Conservation (phyloP, 1,284 basidiomycete species). For the Boletus semigastroideus region DNA sequence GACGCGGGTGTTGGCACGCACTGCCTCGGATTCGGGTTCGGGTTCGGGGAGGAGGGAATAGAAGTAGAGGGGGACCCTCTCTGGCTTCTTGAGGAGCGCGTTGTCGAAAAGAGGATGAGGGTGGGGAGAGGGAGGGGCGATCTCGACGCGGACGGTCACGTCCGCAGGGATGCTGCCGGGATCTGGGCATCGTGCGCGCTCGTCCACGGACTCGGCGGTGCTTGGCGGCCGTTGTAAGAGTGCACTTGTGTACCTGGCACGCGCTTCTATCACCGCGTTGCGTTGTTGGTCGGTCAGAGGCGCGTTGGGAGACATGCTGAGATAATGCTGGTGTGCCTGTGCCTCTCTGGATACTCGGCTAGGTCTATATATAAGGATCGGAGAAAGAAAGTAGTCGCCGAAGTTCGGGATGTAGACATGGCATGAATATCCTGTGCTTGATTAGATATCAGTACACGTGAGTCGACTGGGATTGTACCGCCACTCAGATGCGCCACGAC, state of each 20-base stretch:
- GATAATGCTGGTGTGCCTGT: background rate
- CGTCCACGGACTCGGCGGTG: slow-evolving; percentile 15
- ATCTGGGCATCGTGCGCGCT: slow-evolving; percentile 14
- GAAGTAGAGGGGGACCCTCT: slow-evolving; percentile 24
- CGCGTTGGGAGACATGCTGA: background rate
- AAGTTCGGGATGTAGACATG: no score
- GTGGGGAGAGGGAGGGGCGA: slow-evolving; percentile 16
- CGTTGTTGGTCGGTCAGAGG: slow-evolving; percentile 23
- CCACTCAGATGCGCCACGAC: no score
- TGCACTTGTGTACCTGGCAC: background rate
- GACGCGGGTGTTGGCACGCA: slow-evolving; percentile 8
- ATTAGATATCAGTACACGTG: no score
- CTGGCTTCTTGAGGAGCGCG: slow-evolving; percentile 14
- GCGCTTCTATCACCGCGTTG: slow-evolving; percentile 5
- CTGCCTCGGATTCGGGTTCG: background rate
- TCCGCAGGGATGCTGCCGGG: slow-evolving; percentile 15
- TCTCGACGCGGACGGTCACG: slow-evolving; percentile 17
- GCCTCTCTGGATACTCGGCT: no score
- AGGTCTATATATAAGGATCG: no score
- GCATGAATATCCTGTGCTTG: no score
- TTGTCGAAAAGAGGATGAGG: slow-evolving; percentile 12
- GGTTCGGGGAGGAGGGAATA: slow-evolving; percentile 3
- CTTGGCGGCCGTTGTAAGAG: background rate
- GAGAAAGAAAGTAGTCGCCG: no score
- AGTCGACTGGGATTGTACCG: no score